These are phyloP conservation scores for Tillandsia fasciculata DNA, from an alignment of 176 grass and related monocot genomes.

Conservation along the genomic window DNA sequence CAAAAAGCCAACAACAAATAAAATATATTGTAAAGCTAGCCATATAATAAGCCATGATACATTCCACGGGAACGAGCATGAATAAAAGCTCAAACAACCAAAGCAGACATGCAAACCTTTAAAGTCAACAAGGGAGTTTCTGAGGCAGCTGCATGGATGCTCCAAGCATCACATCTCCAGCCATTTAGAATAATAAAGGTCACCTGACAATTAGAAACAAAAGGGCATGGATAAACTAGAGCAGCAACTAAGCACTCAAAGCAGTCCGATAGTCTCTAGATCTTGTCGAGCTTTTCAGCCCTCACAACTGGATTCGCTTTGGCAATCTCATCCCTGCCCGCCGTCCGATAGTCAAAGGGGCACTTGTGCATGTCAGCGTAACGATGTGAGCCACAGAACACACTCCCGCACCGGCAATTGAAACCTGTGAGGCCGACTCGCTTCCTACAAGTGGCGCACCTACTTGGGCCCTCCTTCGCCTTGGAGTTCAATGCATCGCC, in stretches of 20 bases:
- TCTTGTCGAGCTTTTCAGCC: constrained; percentile 94
- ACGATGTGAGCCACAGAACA: constrained; percentile 60
- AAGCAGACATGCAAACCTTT: constrained; percentile 47
- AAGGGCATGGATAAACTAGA: constrained; percentile 28
- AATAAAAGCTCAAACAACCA: constrained; percentile 63
- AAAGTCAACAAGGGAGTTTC: constrained; percentile 19
- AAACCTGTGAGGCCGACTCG: constrained; percentile 79
- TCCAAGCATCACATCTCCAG: constrained; percentile 34
- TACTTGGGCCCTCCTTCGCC: constrained; percentile 62
- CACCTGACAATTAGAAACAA: constrained; percentile 35
- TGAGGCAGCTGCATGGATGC: constrained; percentile 24
- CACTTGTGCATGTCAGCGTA: constrained; percentile 91
- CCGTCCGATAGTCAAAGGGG: constrained; percentile 75
- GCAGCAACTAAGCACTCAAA: constrained; percentile 9
- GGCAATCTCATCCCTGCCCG: constrained; percentile 75
- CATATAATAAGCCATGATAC: constrained; percentile 45
- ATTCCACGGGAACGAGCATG: constrained; percentile 22
- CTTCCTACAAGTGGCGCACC: constrained; percentile 63
- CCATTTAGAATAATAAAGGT: constrained; percentile 16
- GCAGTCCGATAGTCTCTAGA: constrained; percentile 39
- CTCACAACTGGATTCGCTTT: constrained; percentile 95
- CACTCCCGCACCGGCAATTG: constrained; percentile 79
- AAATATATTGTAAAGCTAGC: constrained; percentile 45
- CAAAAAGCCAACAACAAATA: constrained; percentile 11
- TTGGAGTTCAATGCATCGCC: constrained; percentile 24